Conservation (phyloP, 768 basidiomycete genomes). For the Leccinum incarnatum region DNA sequence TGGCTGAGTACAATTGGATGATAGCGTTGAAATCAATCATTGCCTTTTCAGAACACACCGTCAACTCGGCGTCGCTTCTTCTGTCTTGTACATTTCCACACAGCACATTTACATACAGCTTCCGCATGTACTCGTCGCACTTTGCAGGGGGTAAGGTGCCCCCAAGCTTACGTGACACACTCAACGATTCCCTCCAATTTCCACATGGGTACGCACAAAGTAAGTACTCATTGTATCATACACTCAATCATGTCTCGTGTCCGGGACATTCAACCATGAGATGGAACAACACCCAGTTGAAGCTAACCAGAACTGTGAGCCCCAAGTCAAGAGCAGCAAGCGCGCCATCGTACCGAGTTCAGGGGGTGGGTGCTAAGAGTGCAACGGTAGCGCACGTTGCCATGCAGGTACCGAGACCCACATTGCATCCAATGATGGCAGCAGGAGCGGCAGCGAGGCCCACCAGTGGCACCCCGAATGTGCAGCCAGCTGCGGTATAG, state of each 20-base stretch:
- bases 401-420: slow-evolving; percentile 13
- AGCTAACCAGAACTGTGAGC: not conserved
- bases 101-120: slow-evolving; percentile 64
- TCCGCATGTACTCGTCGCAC: slow-evolving; percentile 49
- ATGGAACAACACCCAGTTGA: not conserved
- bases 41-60: slow-evolving; percentile 56
- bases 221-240: not conserved
- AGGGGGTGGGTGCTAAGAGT: slow-evolving; percentile 24
- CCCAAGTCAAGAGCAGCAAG: not conserved
- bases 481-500: slow-evolving; percentile 23
- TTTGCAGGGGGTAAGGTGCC: slow-evolving; percentile 61
- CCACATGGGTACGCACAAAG: not conserved
- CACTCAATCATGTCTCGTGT: not conserved
- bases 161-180: too few relatives aligned
- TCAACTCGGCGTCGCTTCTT: slow-evolving; percentile 44
- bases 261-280: not conserved
- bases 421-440: slow-evolving; percentile 23
- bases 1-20: too few relatives aligned
- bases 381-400: slow-evolving; percentile 8
- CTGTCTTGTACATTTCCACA: slow-evolving; percentile 48
- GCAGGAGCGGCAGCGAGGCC: slow-evolving; percentile 16
- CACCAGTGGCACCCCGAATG: slow-evolving; percentile 18
- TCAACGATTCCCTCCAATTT: not conserved
- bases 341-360: not conserved
- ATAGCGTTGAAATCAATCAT: slow-evolving; percentile 37